Percentiles rank a stretch among this genome's conserved stretches.
These are phyloP conservation scores for Aspergillus amoenus DNA, from an alignment of 2,329 filamentous ascomycete species.

Conservation along the genomic window DNA sequence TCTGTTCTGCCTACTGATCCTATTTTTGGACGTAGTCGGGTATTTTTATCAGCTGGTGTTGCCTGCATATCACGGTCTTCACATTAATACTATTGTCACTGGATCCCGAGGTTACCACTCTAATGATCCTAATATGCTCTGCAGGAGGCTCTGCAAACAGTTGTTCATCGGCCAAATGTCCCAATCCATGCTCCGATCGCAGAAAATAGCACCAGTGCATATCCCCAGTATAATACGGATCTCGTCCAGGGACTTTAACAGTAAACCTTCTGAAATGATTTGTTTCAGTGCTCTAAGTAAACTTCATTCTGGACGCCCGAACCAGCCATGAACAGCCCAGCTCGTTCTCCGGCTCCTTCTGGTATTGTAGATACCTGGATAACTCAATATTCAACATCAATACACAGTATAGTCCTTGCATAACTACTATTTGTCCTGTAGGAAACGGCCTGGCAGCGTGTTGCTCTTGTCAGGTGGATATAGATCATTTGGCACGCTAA, in stretches of 20 bases:
- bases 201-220: neutral
- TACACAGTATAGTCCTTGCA: neutral
- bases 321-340: neutral
- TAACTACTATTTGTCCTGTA: too few relatives aligned
- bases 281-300: neutral
- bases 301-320: neutral
- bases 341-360: neutral
- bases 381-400: neutral
- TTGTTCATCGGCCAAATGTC: neutral
- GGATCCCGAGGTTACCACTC: neutral
- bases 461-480: neutral
- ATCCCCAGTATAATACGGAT: neutral
- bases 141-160: neutral
- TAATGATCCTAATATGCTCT: neutral
- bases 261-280: neutral
- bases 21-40: neutral
- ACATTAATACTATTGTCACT: neutral
- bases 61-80: neutral
- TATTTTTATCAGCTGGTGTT: neutral
- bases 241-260: neutral
- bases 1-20: neutral
- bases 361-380: neutral
- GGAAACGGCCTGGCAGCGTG: neutral
- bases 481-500: slow-evolving; percentile 4
- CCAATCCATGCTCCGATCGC: neutral